Evolutionary conservation across 345 rosid species (phyloP).

Genomic region (Eucalyptus pauciflora): DNA sequence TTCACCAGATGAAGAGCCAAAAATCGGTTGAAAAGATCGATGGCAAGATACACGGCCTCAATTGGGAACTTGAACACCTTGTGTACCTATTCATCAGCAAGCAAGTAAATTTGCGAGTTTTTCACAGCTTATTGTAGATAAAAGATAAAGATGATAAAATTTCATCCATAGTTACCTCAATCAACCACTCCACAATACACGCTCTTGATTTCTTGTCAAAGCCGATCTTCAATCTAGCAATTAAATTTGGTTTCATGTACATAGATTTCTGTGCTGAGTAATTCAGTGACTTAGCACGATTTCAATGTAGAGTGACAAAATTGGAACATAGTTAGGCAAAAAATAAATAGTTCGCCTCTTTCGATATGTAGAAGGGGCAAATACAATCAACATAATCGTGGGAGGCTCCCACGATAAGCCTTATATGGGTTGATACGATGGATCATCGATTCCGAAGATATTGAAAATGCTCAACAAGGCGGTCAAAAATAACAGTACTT

Average conservation of each 20-base stretch:
- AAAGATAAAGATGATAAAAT: too few species aligned
- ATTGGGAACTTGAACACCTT: neutral
- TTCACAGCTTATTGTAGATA: neutral
- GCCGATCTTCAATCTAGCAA: neutral
- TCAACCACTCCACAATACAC: neutral
- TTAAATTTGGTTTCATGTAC: neutral
- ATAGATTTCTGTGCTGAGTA: neutral
- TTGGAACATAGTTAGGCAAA: neutral
- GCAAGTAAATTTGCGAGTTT: neutral
- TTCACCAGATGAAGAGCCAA: neutral
- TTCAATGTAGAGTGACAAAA: neutral
- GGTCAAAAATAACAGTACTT: too few species aligned
- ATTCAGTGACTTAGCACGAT: neutral
- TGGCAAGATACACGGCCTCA: neutral
- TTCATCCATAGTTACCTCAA: neutral
- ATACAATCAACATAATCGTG: neutral
- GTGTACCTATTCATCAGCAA: neutral
- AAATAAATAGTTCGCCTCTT: neutral
- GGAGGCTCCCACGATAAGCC: neutral
- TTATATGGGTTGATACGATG: too few species aligned
- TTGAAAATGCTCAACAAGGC: too few species aligned
- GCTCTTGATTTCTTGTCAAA: neutral
- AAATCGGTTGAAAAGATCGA: neutral
- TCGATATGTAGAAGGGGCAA: neutral
- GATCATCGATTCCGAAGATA: fast-evolving